These are phyloP conservation scores for Neoarthrinium moseri DNA, from an alignment of 2,329 filamentous ascomycete species.

Conservation along the genomic window DNA sequence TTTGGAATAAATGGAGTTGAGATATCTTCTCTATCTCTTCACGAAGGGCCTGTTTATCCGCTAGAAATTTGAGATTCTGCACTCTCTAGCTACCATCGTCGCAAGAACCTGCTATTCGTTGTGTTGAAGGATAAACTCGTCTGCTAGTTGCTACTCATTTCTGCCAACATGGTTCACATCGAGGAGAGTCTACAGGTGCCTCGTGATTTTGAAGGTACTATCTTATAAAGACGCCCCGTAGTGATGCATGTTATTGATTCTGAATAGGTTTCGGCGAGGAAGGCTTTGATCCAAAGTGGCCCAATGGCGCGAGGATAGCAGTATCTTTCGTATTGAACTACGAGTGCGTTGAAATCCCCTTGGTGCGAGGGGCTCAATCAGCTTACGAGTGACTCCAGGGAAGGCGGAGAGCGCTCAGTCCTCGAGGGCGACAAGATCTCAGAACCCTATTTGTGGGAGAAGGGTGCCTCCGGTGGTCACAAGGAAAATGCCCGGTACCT, in stretches of 20 bases:
- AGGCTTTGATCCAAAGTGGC: conserved; percentile 21
- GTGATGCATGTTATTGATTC: neutral
- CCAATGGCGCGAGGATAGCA: conserved; percentile 19
- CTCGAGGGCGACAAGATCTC: conserved; percentile 22
- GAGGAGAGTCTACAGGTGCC: conserved; percentile 14
- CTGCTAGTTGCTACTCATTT: no score
- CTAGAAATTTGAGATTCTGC: no score
- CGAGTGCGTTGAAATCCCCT: conserved; percentile 13
- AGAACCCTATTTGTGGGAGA: conserved; percentile 23
- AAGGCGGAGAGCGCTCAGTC: conserved; percentile 24
- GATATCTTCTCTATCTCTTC: no score
- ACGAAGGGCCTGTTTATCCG: no score
- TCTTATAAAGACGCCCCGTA: neutral
- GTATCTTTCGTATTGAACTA: conserved; percentile 22
- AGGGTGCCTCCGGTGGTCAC: conserved; percentile 20
- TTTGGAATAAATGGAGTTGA: no score
- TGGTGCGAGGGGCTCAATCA: neutral
- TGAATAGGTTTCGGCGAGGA: conserved; percentile 18
- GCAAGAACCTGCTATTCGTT: neutral
- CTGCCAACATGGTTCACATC: conserved; percentile 15
- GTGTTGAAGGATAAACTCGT: no score
- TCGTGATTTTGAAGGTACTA: conserved; percentile 23
- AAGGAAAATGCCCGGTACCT: conserved; percentile 18
- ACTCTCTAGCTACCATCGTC: no score
- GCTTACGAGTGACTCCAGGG: conserved; percentile 11